Percentiles rank a stretch among this genome's conserved stretches.
phyloP scores from a whole-genome alignment of 495 filamentous ascomycete species.

The Xylaria venustula region DNA sequence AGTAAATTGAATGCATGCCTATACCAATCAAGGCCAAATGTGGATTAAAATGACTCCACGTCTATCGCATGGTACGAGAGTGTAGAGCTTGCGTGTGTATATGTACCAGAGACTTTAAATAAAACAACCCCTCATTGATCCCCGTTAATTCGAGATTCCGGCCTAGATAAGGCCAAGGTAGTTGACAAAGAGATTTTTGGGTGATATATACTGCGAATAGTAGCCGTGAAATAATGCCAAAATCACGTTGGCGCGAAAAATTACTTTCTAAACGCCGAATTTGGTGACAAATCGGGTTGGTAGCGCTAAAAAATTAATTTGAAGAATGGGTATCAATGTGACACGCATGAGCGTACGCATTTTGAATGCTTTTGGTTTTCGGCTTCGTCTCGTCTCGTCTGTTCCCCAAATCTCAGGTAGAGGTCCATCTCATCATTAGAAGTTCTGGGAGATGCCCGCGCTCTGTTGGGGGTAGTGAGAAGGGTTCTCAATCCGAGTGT shows the following conservation, averaged over 20 bases:
- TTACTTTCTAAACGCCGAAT: background rate
- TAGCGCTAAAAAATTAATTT: background rate
- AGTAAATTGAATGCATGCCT: background rate
- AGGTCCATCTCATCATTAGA: conserved; percentile 49
- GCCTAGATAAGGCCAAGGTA: background rate
- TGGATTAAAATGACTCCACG: background rate
- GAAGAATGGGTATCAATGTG: conserved; percentile 7
- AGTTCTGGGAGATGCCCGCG: conserved; percentile 97
- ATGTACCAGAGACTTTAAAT: background rate
- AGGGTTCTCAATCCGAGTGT: conserved; percentile 91
- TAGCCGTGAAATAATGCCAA: background rate
- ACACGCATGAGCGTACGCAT: background rate
- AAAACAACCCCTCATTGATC: background rate
- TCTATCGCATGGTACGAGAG: background rate
- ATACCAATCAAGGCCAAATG: background rate
- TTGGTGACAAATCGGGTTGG: background rate
- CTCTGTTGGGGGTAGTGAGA: conserved; percentile 84
- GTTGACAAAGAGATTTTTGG: background rate
- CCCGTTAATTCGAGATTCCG: background rate
- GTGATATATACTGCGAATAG: background rate
- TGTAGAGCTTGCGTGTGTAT: background rate
- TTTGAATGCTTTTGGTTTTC: background rate
- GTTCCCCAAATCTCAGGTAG: background rate
- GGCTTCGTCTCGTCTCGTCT: background rate
- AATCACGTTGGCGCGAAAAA: background rate